Conservation (phyloP, 2,329 filamentous ascomycete genomes). For the Fusarium buxicola region DNA sequence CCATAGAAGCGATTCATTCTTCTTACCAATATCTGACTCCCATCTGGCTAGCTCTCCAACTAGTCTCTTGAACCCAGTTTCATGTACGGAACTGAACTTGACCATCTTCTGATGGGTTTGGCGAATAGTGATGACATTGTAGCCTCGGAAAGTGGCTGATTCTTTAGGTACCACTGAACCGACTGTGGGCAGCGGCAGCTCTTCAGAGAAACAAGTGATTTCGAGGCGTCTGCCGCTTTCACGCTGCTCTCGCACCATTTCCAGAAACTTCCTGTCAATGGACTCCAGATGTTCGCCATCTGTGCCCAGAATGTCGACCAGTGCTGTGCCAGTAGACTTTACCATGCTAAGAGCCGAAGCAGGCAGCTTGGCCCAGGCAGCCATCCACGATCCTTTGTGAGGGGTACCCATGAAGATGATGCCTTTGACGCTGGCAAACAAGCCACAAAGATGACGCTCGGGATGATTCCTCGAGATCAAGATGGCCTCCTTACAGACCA, state of each 20-base stretch:
- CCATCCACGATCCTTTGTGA: slow-evolving; percentile 51
- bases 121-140: slow-evolving; percentile 45
- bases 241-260: slow-evolving; percentile 42
- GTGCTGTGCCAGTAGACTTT: slow-evolving; percentile 47
- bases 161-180: slow-evolving; percentile 47
- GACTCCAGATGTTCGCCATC: slow-evolving; percentile 43
- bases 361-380: slow-evolving; percentile 49
- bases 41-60: slow-evolving; percentile 31
- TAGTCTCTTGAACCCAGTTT: slow-evolving; percentile 47
- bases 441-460: slow-evolving; percentile 44
- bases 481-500: slow-evolving; percentile 54
- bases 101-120: slow-evolving; percentile 44
- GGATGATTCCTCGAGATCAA: slow-evolving; percentile 47
- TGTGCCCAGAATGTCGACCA: slow-evolving; percentile 45
- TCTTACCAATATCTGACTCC: not conserved
- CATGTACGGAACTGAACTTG: slow-evolving; percentile 30
- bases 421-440: slow-evolving; percentile 46
- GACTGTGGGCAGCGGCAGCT: slow-evolving; percentile 46
- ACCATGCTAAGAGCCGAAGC: slow-evolving; percentile 46
- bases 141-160: slow-evolving; percentile 49
- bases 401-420: slow-evolving; percentile 55
- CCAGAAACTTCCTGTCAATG: slow-evolving; percentile 42
- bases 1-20: not conserved
- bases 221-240: slow-evolving; percentile 36
- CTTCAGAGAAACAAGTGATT: slow-evolving; percentile 53